phyloP scores from a whole-genome alignment of 495 filamentous ascomycete genomes.

The Penicillium paradoxum region DNA sequence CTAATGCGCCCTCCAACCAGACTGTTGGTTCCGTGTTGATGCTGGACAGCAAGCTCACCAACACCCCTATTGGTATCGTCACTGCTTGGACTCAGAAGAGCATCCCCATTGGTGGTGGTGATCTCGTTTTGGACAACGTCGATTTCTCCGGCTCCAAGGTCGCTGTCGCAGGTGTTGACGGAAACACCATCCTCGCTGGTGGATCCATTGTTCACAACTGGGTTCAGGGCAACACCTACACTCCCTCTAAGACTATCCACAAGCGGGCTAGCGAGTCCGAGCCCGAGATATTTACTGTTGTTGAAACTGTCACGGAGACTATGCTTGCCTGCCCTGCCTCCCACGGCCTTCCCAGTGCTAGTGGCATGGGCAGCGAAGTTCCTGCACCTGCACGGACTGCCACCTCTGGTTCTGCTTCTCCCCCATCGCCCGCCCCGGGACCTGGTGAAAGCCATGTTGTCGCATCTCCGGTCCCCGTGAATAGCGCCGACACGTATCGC shows the following conservation, averaged over 20 bases:
- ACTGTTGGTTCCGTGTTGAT: constrained; percentile 77
- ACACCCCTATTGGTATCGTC: constrained; percentile 66
- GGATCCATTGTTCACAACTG: constrained; percentile 66
- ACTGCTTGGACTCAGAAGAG: constrained; percentile 62
- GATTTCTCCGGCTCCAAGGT: constrained; percentile 57
- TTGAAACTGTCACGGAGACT: constrained; percentile 27
- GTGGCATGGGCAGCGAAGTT: constrained; percentile 7
- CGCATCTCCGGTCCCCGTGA: background rate
- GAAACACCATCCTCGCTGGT: constrained; percentile 61
- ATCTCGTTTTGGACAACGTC: constrained; percentile 81
- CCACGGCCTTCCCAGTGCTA: background rate
- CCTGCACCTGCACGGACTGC: constrained; percentile 8
- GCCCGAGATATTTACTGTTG: constrained; percentile 21
- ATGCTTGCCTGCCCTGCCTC: constrained; percentile 14
- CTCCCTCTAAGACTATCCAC: constrained; percentile 24
- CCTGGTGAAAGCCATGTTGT: background rate
- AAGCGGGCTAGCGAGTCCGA: constrained; percentile 24
- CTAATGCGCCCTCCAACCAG: constrained; percentile 56
- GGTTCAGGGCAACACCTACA: constrained; percentile 70
- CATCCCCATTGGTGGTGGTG: constrained; percentile 63
- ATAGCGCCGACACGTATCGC: constrained; percentile 3
- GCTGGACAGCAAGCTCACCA: constrained; percentile 71
- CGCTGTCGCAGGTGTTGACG: constrained; percentile 50
- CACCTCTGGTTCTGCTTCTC: constrained; percentile 1
- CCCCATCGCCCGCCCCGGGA: background rate